Percentiles rank a stretch among this genome's conserved stretches.
phyloP scores from a whole-genome alignment of 306 rosid species.

The Albizia julibrissin region DNA sequence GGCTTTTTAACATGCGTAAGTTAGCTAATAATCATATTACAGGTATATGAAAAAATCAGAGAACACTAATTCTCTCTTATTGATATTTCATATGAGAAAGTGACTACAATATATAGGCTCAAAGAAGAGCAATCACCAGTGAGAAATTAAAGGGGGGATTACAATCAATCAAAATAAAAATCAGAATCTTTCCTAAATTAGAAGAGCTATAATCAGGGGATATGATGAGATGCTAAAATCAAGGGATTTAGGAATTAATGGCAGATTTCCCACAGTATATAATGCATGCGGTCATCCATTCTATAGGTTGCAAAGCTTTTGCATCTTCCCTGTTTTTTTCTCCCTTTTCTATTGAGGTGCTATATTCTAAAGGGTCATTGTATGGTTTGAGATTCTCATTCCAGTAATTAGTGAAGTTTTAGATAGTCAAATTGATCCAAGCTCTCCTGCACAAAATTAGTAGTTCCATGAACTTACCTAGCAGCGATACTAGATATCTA shows the following conservation, averaged over 20 bases:
- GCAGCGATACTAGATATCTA: neutral
- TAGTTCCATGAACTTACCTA: neutral
- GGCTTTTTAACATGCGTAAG: neutral
- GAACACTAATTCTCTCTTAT: too few relatives aligned
- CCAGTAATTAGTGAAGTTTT: neutral
- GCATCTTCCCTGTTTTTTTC: neutral
- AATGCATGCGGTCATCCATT: neutral
- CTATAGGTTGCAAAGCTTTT: neutral
- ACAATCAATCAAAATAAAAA: too few relatives aligned
- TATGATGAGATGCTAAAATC: too few relatives aligned
- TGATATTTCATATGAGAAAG: too few relatives aligned
- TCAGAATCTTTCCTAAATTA: too few relatives aligned
- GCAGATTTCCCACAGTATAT: too few relatives aligned
- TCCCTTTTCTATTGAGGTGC: neutral
- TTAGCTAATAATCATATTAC: neutral
- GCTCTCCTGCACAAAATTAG: conserved; percentile 9
- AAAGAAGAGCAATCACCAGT: too few relatives aligned
- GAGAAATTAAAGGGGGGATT: too few relatives aligned
- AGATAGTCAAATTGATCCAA: conserved; percentile 11
- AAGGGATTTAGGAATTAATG: too few relatives aligned
- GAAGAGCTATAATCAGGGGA: too few relatives aligned
- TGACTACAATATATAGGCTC: too few relatives aligned
- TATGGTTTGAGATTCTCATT: neutral
- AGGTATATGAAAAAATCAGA: neutral
- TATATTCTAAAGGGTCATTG: neutral